Base-by-base conservation (phyloP, 2,329 filamentous ascomycete species). In the Fusarium tanahbumbuense region DNA sequence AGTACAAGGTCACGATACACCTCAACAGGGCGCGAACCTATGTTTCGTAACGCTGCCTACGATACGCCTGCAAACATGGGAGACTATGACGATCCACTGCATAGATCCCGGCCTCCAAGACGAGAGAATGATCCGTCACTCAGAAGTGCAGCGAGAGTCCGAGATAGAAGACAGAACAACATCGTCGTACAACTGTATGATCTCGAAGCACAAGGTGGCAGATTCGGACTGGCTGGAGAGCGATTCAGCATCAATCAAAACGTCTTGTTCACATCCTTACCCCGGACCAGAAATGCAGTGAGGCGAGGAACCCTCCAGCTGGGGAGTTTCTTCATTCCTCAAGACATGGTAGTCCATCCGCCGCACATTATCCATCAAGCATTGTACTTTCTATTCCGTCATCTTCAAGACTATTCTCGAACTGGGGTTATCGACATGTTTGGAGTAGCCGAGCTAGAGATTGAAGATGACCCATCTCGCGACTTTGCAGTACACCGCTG, bases 401-500 rank as follows among this genome's bases (percentile, higher is more conserved):
- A 74, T 18, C 55, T 75, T 0, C 50, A 73, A 42, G 69, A 64
- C 6, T 55, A 42, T 30, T 70, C 61, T 8, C 40, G 47, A 32
- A 56, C 50, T 34, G 68, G 67, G 12, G 20, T n/a, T 10, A 22
- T 70, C 37, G 60, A 72, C 37, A 73, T 73, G 61, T 70, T 73
- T 30, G 68, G 56, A 11, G 25, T 40, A 18, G 63, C 70, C 10
- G 46, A 55, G 41, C 64, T 55, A 18, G 60, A 66, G 9, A 65
- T 74, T 20, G 60, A 62, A 22, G 32, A 60, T 11, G 47, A 46
- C 11, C 28, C 56, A 16, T 32, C 44, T 28, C 53, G 55, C 16
- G 27, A 27, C 32, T 30, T 34, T 9, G 48, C 42, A 16, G 56
- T 73, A 5, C 56, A 32, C 8, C 46, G 47, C 2, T 76, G 72